Percentiles rank a stretch among this genome's conserved stretches.
Evolutionary conservation across 2,329 filamentous ascomycete genomes (phyloP).

Genomic region (Lecanicillium sp.): DNA sequence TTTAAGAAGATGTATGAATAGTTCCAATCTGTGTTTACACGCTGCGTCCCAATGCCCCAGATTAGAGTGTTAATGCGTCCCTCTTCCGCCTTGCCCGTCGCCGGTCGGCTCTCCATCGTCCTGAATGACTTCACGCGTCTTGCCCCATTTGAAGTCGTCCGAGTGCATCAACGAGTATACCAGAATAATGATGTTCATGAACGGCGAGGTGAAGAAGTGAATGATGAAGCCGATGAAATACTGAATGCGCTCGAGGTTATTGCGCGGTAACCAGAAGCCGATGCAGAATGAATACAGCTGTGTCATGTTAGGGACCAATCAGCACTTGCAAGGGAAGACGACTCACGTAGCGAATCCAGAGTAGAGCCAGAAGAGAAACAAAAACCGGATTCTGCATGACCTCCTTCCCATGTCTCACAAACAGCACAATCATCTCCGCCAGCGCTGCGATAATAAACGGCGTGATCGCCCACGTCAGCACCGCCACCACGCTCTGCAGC

Average conservation of each 20-base stretch:
- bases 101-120: slow-evolving; percentile 19
- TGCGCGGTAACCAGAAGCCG: slow-evolving; percentile 36
- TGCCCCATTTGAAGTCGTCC: slow-evolving; percentile 42
- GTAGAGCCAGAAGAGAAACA: slow-evolving; percentile 30
- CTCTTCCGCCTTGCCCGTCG: slow-evolving; percentile 18
- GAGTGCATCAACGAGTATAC: slow-evolving; percentile 36
- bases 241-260: slow-evolving; percentile 31
- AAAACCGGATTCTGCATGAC: slow-evolving; percentile 32
- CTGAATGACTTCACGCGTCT: slow-evolving; percentile 34
- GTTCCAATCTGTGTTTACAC: neutral
- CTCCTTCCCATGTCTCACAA: slow-evolving; percentile 26
- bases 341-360: slow-evolving; percentile 37
- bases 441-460: slow-evolving; percentile 39
- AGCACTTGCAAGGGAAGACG: slow-evolving; percentile 8
- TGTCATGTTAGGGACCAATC: slow-evolving; percentile 8
- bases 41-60: neutral
- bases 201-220: slow-evolving; percentile 32
- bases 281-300: slow-evolving; percentile 37
- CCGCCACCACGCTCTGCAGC: slow-evolving; percentile 39
- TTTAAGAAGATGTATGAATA: too few relatives aligned
- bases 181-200: slow-evolving; percentile 38
- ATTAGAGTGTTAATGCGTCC: slow-evolving; percentile 16
- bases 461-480: slow-evolving; percentile 40
- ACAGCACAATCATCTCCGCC: slow-evolving; percentile 30
- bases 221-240: slow-evolving; percentile 35